Evolutionary conservation across 441 rosid genomes (phyloP), one percentile per base, ranked within the genome.

Genomic region (Erysimum pusillum): DNA sequence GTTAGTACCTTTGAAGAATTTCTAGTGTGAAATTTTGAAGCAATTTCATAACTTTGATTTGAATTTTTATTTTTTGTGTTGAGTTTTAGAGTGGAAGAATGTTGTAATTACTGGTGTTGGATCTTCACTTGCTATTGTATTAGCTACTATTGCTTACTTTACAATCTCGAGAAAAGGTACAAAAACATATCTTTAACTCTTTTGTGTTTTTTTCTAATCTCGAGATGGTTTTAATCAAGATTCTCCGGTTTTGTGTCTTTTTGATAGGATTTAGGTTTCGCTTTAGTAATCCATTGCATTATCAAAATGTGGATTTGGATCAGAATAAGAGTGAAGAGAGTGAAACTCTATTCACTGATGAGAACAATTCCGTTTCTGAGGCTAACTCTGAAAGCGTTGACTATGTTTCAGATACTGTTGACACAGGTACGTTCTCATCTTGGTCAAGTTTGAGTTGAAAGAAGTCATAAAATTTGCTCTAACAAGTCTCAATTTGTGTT

Each of bases 111-210:
- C 79, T 56, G 88, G 83, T 49, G 60, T 80, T 67, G 90, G 94
- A 77, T 74, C 84, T 17, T 85, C 90, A n/a, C 72, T 84, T 10
- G 89, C 81, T 35, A 54, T 84, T 68, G 65, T 86, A 9, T 75
- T 90, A 41, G 89, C 92, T 64, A 84, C 86, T 53, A 2, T 87
- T 64, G 90, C 91, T 65, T 93, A 82, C 74, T 82, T 88, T 59
- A 84, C 91, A 7, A 69, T 89, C 68, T 87, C 84, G 7, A 74
- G 84, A 76, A 86, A 82, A 78, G 95, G 97, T 89, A 14, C 22
- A 3, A 32, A 4, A 17, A 12, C 15, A 9, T 51, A 9, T 34
- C 77, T 51, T 25, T 7, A 11, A 32, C 18, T 78, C 8, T 8
- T 44, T 28, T 28, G 31, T 71, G 34, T 20, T 17, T 65, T 31